Conservation (phyloP, 192 early-diverging fungal genomes). For the Ramicandelaber brevisporus region DNA sequence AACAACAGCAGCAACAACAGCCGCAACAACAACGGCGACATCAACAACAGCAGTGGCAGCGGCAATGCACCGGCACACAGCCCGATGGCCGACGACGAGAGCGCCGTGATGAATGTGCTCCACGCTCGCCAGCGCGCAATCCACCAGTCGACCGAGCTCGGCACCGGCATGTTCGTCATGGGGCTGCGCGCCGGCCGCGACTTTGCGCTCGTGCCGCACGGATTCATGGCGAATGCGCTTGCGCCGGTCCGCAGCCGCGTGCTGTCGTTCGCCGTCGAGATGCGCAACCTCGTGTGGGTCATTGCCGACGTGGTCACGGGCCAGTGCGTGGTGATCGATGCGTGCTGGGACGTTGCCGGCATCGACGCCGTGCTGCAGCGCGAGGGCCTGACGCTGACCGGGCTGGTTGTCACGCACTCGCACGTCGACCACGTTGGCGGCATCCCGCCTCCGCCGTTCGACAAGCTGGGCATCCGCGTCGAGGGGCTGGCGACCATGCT, state of each 20-base stretch:
- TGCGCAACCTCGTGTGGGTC: constrained; percentile 72
- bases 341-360: constrained; percentile 86
- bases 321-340: constrained; percentile 62
- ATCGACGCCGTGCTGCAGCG: constrained; percentile 30
- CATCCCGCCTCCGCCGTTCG: constrained; percentile 63
- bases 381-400: constrained; percentile 38
- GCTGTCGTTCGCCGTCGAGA: constrained; percentile 47
- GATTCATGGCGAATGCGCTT: constrained; percentile 11
- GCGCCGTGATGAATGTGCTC: constrained; percentile 16
- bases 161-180: constrained; percentile 29
- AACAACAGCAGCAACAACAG: constrained; percentile 2
- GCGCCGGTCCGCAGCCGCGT: constrained; percentile 51
- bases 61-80: constrained; percentile 13
- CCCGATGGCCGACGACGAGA: constrained; percentile 11
- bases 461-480: constrained; percentile 50
- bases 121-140: constrained; percentile 21
- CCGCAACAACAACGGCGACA: constrained; percentile 9
- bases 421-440: constrained; percentile 80
- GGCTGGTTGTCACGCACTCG: constrained; percentile 48
- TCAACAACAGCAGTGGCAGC: constrained; percentile 14
- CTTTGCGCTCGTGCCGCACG: constrained; percentile 23
- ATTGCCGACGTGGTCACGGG: constrained; percentile 36
- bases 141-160: constrained; percentile 23
- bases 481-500: constrained; percentile 48
- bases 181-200: constrained; percentile 49